These are phyloP conservation scores for Kodamaea fukazawae DNA, from an alignment of 805 yeast genomes.

Conservation along the genomic window DNA sequence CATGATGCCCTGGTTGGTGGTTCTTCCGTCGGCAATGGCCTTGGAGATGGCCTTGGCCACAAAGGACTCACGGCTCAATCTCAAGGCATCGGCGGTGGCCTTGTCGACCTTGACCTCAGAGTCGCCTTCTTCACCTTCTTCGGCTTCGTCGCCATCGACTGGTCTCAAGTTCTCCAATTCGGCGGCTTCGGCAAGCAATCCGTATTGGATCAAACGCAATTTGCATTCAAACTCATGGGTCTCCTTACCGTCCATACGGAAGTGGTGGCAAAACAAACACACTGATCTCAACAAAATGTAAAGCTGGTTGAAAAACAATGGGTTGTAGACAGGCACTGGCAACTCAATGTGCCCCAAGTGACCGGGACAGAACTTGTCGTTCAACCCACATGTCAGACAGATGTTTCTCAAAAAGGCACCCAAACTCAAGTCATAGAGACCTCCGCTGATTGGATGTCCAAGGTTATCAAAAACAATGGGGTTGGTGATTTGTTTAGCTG, in stretches of 20 bases:
- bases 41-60: constrained; percentile 68
- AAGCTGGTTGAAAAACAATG: constrained; percentile 89
- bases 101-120: constrained; percentile 46
- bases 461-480: constrained; percentile 94
- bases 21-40: constrained; percentile 75
- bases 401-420: constrained; percentile 90
- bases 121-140: constrained; percentile 38
- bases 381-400: constrained; percentile 94
- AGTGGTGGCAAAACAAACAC: constrained; percentile 88
- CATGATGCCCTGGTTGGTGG: constrained; percentile 62
- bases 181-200: constrained; percentile 74
- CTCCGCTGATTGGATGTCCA: constrained; percentile 94
- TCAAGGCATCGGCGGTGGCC: constrained; percentile 44
- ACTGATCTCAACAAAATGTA: constrained; percentile 78
- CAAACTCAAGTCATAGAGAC: constrained; percentile 89
- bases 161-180: constrained; percentile 64
- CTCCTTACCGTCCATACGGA: constrained; percentile 67
- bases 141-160: constrained; percentile 34
- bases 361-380: constrained; percentile 94
- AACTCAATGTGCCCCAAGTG: constrained; percentile 97
- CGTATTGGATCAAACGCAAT: constrained; percentile 80
- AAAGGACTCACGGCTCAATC: constrained; percentile 60
- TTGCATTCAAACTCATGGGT: constrained; percentile 76
- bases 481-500: constrained; percentile 93
- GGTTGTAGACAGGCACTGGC: constrained; percentile 94